Percentiles rank a stretch among this genome's conserved stretches.
These are phyloP conservation scores for Magnolia officinalis DNA, from an alignment of 164 flowering plant genomes.

Conservation along the genomic window DNA sequence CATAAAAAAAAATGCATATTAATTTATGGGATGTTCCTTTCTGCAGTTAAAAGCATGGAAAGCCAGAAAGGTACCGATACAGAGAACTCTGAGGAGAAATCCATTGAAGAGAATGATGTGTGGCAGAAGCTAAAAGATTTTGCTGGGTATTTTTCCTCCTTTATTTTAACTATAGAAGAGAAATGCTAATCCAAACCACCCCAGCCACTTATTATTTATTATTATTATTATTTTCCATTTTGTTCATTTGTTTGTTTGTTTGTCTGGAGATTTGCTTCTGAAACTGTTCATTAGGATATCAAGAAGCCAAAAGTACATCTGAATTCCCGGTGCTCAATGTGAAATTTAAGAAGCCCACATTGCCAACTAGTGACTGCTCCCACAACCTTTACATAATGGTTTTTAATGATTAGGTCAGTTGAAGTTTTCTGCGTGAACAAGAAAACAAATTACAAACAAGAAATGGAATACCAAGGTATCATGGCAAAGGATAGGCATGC, in stretches of 20 bases:
- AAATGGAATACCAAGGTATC: background rate
- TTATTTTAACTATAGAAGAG: background rate
- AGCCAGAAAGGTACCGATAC: slow-evolving; percentile 25
- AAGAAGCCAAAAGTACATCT: background rate
- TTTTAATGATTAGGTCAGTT: background rate
- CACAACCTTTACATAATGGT: background rate
- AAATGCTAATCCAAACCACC: background rate
- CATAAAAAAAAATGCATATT: background rate
- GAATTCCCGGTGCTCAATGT: background rate
- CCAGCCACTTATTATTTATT: too few relatives aligned
- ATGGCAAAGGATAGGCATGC: background rate
- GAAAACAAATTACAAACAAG: background rate
- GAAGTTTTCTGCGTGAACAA: background rate
- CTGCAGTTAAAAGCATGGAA: slow-evolving; percentile 47
- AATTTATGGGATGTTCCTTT: background rate
- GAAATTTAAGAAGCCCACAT: background rate
- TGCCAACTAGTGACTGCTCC: background rate
- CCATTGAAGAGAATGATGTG: slow-evolving; percentile 47
- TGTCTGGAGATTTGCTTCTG: too few relatives aligned
- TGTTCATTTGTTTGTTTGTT: background rate
- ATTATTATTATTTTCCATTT: too few relatives aligned
- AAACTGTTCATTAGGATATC: background rate
- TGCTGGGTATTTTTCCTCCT: slow-evolving; percentile 55
- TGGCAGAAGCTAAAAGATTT: slow-evolving; percentile 66
- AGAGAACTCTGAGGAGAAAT: slow-evolving; percentile 45